These are phyloP conservation scores for Aureobasidium vineae DNA, from an alignment of 2,329 filamentous ascomycete genomes.

Conservation along the genomic window DNA sequence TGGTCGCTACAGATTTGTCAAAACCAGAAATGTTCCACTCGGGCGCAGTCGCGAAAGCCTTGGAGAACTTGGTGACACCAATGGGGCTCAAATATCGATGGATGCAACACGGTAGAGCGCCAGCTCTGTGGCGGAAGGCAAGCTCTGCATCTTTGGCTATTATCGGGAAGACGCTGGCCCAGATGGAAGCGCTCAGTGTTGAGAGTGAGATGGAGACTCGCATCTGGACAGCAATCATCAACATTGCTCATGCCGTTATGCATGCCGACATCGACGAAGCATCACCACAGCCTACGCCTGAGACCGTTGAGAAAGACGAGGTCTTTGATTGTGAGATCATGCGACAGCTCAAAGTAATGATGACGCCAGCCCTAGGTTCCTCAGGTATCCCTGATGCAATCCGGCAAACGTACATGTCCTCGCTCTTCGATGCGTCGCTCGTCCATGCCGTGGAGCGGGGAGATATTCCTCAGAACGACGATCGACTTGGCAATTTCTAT, in stretches of 20 bases:
- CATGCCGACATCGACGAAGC: constrained; percentile 63
- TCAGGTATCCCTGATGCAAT: constrained; percentile 63
- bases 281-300: constrained; percentile 39
- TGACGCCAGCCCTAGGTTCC: constrained; percentile 71
- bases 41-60: constrained; percentile 62
- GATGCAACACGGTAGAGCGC: constrained; percentile 65
- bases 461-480: constrained; percentile 54
- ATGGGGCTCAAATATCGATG: constrained; percentile 81
- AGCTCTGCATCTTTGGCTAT: constrained; percentile 69
- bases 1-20: constrained; percentile 59
- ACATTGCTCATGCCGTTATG: constrained; percentile 66
- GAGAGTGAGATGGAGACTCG: constrained; percentile 31
- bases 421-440: constrained; percentile 77
- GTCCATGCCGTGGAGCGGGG: constrained; percentile 68
- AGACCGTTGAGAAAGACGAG: constrained; percentile 65
- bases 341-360: constrained; percentile 63
- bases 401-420: constrained; percentile 67
- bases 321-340: constrained; percentile 78
- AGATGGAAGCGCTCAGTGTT: constrained; percentile 13
- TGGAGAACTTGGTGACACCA: constrained; percentile 67
- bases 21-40: constrained; percentile 68
- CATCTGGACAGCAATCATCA: constrained; percentile 52
- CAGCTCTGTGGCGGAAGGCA: constrained; percentile 75
- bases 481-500: constrained; percentile 61
- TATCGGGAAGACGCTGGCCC: constrained; percentile 36